Conservation (phyloP, 768 basidiomycete genomes). For the Tephrocybe rancida region DNA sequence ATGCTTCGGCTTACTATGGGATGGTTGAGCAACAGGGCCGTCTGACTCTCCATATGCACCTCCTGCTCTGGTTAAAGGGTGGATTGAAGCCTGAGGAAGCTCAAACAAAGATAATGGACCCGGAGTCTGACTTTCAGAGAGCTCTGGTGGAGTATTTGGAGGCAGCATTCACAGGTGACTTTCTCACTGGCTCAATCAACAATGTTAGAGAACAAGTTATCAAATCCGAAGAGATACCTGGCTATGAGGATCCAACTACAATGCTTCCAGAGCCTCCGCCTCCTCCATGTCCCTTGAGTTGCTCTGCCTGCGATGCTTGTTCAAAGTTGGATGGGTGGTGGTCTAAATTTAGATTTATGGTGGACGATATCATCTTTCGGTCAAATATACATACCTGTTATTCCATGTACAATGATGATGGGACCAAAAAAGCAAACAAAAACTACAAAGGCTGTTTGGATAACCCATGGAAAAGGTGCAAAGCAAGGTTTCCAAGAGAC, state of each 20-base stretch:
- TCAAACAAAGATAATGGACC: too few species aligned
- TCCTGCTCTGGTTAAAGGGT: too few species aligned
- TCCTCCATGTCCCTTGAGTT: background rate
- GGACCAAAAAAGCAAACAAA: constrained; percentile 5
- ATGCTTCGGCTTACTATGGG: too few species aligned
- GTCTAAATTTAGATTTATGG: background rate
- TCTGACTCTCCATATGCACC: too few species aligned
- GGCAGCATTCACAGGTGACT: constrained; percentile 4
- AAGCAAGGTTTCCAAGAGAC: constrained; percentile 35
- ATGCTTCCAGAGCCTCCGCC: background rate
- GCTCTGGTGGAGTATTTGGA: background rate
- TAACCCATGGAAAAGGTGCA: constrained; percentile 30
- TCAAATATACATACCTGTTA: background rate
- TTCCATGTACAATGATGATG: constrained; percentile 10
- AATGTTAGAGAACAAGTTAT: background rate
- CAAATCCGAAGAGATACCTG: too few species aligned
- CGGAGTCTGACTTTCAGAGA: too few species aligned
- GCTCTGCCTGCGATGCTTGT: background rate
- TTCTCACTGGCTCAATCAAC: background rate
- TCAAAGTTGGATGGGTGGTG: background rate
- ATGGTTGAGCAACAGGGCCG: too few species aligned
- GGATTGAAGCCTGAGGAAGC: too few species aligned
- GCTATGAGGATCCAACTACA: background rate
- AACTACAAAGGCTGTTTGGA: constrained; percentile 22
- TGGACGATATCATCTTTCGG: background rate